Percentiles rank a stretch among this genome's conserved stretches.
phyloP scores from a whole-genome alignment of 2,329 filamentous ascomycete species.

The Bisporella sp. region DNA sequence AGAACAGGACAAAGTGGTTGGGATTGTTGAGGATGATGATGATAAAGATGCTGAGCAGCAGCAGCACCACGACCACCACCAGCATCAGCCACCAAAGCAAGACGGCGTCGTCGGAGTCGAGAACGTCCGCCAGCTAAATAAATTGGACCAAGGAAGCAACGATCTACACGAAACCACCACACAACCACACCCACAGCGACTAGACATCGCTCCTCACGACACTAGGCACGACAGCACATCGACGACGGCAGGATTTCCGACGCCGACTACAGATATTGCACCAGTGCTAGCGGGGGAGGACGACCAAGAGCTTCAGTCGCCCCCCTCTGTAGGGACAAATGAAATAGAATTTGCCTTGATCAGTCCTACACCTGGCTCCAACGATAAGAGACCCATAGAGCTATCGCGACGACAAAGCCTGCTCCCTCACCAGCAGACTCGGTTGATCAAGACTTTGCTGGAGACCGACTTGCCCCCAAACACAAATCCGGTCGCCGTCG shows the following conservation, averaged over 20 bases:
- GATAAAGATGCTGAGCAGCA: neutral
- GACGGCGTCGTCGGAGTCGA: neutral
- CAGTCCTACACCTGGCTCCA: neutral
- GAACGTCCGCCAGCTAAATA: neutral
- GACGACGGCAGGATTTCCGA: constrained; percentile 22
- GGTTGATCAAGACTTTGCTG: constrained; percentile 46
- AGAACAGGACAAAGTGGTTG: no score
- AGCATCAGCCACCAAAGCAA: neutral
- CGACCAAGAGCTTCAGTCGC: constrained; percentile 1
- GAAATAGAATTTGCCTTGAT: neutral
- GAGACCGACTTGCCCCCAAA: constrained; percentile 26
- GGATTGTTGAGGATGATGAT: neutral
- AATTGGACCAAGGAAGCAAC: neutral
- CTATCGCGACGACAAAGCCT: constrained; percentile 34
- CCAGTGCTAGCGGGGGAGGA: constrained; percentile 17
- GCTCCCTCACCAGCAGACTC: constrained; percentile 37
- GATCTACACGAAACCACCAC: neutral
- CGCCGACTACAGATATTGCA: constrained; percentile 23
- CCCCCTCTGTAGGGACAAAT: neutral
- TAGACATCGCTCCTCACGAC: neutral
- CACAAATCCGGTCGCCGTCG: constrained; percentile 5
- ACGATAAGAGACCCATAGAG: constrained; percentile 13
- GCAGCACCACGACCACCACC: no score
- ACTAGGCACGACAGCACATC: constrained; percentile 22
- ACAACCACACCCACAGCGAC: neutral